Evolutionary conservation across 345 rosid species (phyloP), one percentile per base, ranked within the genome.

Genomic region (Melaleuca quinquenervia): DNA sequence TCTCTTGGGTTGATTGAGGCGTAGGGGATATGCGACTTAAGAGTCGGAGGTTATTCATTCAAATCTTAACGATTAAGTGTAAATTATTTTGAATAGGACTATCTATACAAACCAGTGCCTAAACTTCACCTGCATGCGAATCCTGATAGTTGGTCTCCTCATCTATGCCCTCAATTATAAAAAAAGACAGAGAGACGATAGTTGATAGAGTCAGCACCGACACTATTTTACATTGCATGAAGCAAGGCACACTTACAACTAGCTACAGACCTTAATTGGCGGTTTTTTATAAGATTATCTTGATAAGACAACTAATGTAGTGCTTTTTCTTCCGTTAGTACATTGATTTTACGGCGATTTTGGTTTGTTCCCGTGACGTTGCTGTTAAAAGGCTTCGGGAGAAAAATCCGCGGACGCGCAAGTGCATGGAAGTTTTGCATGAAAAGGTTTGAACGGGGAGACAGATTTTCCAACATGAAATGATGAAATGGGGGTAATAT

Each of bases 381-480:
- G 80, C 80, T 36, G 48, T 18, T 41, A 48, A 70, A 70, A 70
- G 80, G 80, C 36, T 70, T 9, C 48, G 18, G 80, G 48, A 70
- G 80, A 70, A 70, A 70, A 36, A 36, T 70, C 80, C 80, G 36
- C 9, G 26, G 36, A 36, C 80, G 80, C 80, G 60, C 24, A 48
- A 36, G 80, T 70, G 80, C 80, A 70, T 70, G 80, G 80, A 70
- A 70, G 58, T 82, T 50, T 4, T 82, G 84, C 84, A 82, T 51
- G 84, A 82, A 82, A 82, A 82, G 45, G 55, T 82, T 82, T 82
- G 53, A 51, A 29, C 14, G 15, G 45, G 84, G 84, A 51, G 84
- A 82, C 84, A 82, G 84, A 82, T 51, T 82, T 82, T 82, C 84
- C 45, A 82, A 52, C 56, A 13, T 12, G 84, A 52, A 82, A 82